Evolutionary conservation across 202 grass and related monocot genomes (phyloP).

Genomic region (Elaeis oleifera): DNA sequence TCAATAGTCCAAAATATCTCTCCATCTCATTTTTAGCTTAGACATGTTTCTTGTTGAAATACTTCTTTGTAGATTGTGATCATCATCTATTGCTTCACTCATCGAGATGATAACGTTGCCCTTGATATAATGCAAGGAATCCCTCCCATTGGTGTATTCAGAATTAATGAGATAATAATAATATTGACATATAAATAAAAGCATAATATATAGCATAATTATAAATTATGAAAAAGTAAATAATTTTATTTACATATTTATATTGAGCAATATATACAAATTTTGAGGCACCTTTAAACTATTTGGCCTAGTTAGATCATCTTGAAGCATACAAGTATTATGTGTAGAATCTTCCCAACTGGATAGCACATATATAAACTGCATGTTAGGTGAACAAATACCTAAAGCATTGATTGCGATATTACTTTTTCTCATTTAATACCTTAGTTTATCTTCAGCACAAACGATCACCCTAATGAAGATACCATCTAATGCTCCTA

Average conservation of each 20-base stretch:
- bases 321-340: too few species aligned
- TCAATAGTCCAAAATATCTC: background rate
- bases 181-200: too few species aligned
- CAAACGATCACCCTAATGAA: background rate
- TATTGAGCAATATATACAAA: too few species aligned
- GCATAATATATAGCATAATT: too few species aligned
- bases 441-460: background rate
- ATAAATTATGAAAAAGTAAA: too few species aligned
- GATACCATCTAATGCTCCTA: background rate
- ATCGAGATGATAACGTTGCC: conserved; percentile 20
- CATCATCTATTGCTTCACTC: background rate
- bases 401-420: background rate
- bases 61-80: background rate
- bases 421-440: background rate
- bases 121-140: conserved; percentile 14
- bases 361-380: too few species aligned
- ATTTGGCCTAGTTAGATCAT: too few species aligned
- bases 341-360: too few species aligned
- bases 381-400: too few species aligned
- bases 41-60: background rate
- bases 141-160: conserved; percentile 5
- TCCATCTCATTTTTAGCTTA: background rate
- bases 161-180: too few species aligned
- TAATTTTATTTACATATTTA: too few species aligned
- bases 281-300: too few species aligned